Evolutionary conservation across 2,329 filamentous ascomycete species (phyloP).

Genomic region (Cladosporium halotolerans): DNA sequence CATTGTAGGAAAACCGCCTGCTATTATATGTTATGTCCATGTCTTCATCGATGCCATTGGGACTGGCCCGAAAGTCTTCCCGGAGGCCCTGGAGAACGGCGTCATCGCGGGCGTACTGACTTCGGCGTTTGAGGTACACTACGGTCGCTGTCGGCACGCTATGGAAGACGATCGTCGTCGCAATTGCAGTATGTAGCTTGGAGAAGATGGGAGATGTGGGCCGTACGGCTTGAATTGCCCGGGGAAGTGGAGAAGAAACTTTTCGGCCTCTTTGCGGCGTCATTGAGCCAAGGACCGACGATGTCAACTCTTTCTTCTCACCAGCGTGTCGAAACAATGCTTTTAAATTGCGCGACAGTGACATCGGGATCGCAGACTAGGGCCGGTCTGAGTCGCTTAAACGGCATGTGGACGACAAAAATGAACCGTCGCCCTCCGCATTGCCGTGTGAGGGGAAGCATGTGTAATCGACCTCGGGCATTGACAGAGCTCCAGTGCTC

Average conservation of each 20-base stretch:
- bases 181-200: slow-evolving; percentile 5
- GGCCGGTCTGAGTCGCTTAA: no score
- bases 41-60: neutral
- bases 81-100: neutral
- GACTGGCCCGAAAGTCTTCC: neutral
- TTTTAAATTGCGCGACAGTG: no score
- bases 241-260: neutral
- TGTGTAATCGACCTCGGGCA: slow-evolving; percentile 6
- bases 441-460: slow-evolving; percentile 5
- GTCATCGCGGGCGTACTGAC: slow-evolving; percentile 10
- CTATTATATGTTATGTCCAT: neutral
- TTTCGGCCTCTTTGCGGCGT: neutral
- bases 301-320: neutral
- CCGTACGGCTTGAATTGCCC: neutral
- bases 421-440: neutral
- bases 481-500: neutral
- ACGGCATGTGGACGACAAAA: no score
- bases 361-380: no score
- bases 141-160: slow-evolving; percentile 5
- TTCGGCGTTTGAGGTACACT: slow-evolving; percentile 2
- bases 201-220: slow-evolving; percentile 2
- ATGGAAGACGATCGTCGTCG: slow-evolving; percentile 1
- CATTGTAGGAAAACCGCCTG: neutral
- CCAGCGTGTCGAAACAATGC: no score
- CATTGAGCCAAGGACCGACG: neutral